phyloP scores from a whole-genome alignment of 768 basidiomycete species.

The Boletus tylopilopsis region DNA sequence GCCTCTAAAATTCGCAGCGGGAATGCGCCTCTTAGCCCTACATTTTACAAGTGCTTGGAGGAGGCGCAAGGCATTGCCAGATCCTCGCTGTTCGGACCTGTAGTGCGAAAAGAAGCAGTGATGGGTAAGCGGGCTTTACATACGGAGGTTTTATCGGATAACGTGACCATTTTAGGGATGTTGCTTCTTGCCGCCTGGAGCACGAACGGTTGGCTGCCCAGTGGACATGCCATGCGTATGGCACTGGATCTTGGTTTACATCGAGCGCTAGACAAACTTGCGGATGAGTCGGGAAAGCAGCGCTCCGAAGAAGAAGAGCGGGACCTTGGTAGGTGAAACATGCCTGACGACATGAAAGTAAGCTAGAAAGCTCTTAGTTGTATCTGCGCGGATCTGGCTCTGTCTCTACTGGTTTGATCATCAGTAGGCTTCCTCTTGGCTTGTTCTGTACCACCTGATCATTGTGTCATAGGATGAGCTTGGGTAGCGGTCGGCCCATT shows the following conservation, averaged over 20 bases:
- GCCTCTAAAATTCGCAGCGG: conserved; percentile 91
- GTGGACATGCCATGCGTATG: conserved; percentile 96
- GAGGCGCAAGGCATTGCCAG: conserved; percentile 96
- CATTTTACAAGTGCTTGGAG: conserved; percentile 88
- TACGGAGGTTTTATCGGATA: conserved; percentile 1
- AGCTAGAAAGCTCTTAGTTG: conserved; percentile 46
- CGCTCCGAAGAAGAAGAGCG: conserved; percentile 80
- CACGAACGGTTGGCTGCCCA: conserved; percentile 92
- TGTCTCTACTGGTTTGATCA: conserved; percentile 97
- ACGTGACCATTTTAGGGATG: conserved; percentile 57
- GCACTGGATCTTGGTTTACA: conserved; percentile 91
- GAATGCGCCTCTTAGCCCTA: conserved; percentile 76
- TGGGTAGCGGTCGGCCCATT: conserved; percentile 88
- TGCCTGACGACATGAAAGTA: neutral
- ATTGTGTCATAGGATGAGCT: conserved; percentile 61
- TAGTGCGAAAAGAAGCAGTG: conserved; percentile 92
- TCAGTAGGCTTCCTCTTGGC: conserved; percentile 53
- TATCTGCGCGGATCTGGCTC: conserved; percentile 91
- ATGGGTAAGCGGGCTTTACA: conserved; percentile 55
- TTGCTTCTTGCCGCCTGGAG: conserved; percentile 89
- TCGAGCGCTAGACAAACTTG: conserved; percentile 87
- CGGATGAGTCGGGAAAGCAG: conserved; percentile 62
- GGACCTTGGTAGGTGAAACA: conserved; percentile 59
- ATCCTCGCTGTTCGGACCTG: conserved; percentile 88
- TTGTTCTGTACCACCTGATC: conserved; percentile 7